Evolutionary conservation across 108 stramenopile species (phyloP).

Genomic region (Nannochloropsis salina): DNA sequence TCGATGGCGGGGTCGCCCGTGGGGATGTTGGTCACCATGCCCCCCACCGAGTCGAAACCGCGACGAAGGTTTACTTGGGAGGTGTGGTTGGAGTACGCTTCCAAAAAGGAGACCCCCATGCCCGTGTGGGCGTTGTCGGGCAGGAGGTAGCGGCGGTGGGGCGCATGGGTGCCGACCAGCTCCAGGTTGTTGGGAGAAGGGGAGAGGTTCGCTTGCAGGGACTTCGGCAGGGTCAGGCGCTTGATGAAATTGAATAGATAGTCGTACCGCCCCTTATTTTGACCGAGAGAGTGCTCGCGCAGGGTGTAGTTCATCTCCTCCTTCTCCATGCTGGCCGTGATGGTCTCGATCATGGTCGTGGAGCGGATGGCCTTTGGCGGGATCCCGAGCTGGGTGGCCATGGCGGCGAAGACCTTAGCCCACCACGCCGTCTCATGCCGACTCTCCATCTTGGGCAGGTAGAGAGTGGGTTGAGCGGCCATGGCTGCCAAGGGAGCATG

Average conservation of each 20-base stretch:
- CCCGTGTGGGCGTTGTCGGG: not conserved
- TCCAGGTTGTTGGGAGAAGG: not conserved
- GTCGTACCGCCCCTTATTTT: not conserved
- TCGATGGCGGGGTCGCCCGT: not conserved
- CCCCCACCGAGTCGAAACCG: not conserved
- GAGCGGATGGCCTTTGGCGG: not conserved
- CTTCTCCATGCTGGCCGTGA: conserved; percentile 11
- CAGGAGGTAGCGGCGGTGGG: conserved; percentile 6
- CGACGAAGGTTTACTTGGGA: not conserved
- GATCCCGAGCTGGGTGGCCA: not conserved
- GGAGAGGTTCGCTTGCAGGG: not conserved
- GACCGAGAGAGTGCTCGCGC: not conserved
- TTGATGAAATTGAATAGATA: not conserved
- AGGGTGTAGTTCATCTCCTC: conserved; percentile 8
- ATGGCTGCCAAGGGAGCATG: not conserved
- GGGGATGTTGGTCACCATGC: conserved; percentile 10
- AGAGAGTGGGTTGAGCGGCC: not conserved
- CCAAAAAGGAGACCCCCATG: not conserved
- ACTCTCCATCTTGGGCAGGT: conserved; percentile 15
- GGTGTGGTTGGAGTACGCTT: conserved; percentile 13
- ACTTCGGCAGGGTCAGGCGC: not conserved
- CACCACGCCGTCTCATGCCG: not conserved
- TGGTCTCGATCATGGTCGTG: not conserved
- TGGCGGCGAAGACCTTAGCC: not conserved
- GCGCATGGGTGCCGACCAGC: not conserved